Percentiles rank a stretch among this genome's conserved stretches.
Evolutionary conservation across 164 flowering plant genomes (phyloP).

Genomic region (Vitis vinifera): ASM3070453v1 NC_081818.1:14786501-14787000

Average conservation of each 20-base stretch:
- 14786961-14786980: not conserved
- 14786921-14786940: not conserved
- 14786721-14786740: not conserved
- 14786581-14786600: not conserved
- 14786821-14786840: not conserved
- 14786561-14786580: no score
- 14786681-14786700: not conserved
- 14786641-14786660: no score
- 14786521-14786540: constrained; percentile 83
- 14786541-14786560: no score
- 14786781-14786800: not conserved
- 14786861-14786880: no score
- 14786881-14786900: no score
- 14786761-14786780: not conserved
- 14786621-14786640: no score
- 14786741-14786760: not conserved
- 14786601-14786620: not conserved
- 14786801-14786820: not conserved
- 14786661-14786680: not conserved
- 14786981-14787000: not conserved
- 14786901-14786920: no score
- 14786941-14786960: not conserved
- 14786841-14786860: not conserved
- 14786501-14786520: constrained; percentile 97
- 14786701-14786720: not conserved